Evolutionary conservation across 768 basidiomycete genomes (phyloP), one percentile per base, ranked within the genome.

Genomic region (Myochromella boudieri): DNA sequence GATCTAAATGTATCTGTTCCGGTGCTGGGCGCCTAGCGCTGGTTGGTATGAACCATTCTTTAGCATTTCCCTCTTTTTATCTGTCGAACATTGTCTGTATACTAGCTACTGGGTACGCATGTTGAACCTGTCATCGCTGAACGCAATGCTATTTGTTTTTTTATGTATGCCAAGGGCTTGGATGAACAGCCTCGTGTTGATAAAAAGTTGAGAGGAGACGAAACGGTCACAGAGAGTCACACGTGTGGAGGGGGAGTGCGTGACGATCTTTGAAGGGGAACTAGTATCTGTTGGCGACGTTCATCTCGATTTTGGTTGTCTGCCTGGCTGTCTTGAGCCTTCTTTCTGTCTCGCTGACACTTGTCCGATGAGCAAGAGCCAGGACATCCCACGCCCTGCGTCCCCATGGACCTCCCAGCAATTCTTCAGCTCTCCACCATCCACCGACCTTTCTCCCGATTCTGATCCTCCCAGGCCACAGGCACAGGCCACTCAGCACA

Each of bases 361-460:
- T n/a, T n/a, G 25, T 7, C 26, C 51, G 42, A 74, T 72, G 71
- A 70, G 64, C 60, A 69, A 61, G 57, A 65, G 65, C 60, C 62
- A 68, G 46, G 72, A 72, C 53, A 58, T 55, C 36, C 54, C 60
- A 47, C 59, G 64, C 39, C 55, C 64, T 25, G 60, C 64, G 51
- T 64, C 68, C 26, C 66, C 66, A 43, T 67, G 69, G 69, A 52
- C 64, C 42, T 60, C 57, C 54, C 64, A 65, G 28, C 64, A 51
- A 61, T 53, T 46, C 46, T 43, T 56, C 15, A 51, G 56, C 42
- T 49, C 48, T 31, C 47, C 49, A 31, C 32, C 55, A 33, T 54
- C 59, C 38, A 54, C 60, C 41, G 59, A 55, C 12, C 49, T 58
- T 25, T 54, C 60, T 44, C 49, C 59, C 32, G 67, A 68, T 47